Evolutionary conservation across 2,329 filamentous ascomycete genomes (phyloP).

Genomic region (Ophiostoma novo-ulmi): DNA sequence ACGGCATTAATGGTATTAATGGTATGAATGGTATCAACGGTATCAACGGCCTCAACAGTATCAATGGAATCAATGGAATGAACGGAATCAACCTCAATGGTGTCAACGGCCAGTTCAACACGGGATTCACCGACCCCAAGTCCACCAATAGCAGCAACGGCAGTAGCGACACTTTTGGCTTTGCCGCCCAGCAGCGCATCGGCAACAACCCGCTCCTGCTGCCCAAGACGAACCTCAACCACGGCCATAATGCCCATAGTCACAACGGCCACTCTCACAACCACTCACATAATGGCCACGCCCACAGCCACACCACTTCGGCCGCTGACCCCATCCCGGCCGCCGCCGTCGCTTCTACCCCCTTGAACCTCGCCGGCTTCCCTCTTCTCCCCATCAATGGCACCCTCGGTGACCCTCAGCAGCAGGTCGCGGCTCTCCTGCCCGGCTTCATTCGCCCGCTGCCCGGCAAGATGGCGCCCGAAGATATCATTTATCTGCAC

Average conservation of each 20-base stretch:
- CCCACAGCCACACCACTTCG: neutral
- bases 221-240: constrained; percentile 5
- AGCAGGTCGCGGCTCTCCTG: constrained; percentile 42
- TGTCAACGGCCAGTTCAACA: neutral
- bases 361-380: constrained; percentile 23
- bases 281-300: constrained; percentile 18
- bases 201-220: constrained; percentile 15
- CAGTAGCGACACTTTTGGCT: neutral
- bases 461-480: constrained; percentile 67
- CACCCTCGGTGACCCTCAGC: constrained; percentile 30
- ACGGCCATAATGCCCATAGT: neutral
- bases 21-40: neutral
- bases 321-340: constrained; percentile 18
- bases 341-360: neutral
- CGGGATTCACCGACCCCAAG: neutral
- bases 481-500: constrained; percentile 78
- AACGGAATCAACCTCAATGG: neutral
- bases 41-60: neutral
- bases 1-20: neutral
- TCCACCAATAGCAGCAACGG: neutral
- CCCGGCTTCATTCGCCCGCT: constrained; percentile 73
- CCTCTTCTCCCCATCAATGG: constrained; percentile 28
- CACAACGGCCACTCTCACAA: neutral
- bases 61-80: neutral
- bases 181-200: constrained; percentile 13